Evolutionary conservation across 352 stramenopile species (phyloP), one percentile per base, ranked within the genome.

Genomic region (Globisporangium nodosum): DNA sequence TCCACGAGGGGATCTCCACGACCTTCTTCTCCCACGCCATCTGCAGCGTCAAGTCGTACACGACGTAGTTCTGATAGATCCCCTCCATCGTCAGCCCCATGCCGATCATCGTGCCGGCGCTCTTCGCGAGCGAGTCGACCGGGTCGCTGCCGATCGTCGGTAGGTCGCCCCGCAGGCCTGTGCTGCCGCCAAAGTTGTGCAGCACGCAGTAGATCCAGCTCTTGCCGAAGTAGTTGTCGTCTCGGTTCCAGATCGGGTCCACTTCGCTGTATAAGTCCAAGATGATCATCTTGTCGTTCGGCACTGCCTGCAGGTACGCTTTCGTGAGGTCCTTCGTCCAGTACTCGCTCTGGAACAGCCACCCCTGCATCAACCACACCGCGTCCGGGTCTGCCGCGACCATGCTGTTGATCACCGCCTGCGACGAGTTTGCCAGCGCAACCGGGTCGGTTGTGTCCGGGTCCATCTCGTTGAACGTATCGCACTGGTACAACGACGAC

Each of bases 401-500:
- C 81, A 94, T 92, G 49, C 79, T 89, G 50, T 84, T 63, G 48
- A 90, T 89, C 46, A 92, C 81, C 16, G 83, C 78, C 48, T 73
- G 73, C 20, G 83, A 87, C 6, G 83, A 78, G 9, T 69, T 69
- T 8, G 70, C 63, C 18, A 92, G 67, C 30, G 76, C 66, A 9
- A 48, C 35, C 2, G 63, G 69, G 43, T 90, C 78, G 0, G 71
- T 85, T 24, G 81, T 86, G 21, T 85, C 71, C 2, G 83, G 83
- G 49, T 88, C 76, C 81, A 92, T 90, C 55, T 92, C 83, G 55
- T 90, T 92, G 65, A 88, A 92, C 21, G 83, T 90, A 57, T 92
- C 83, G 30, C 74, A 85, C 68, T 92, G 82, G 50, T 92, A 92
- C 20, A 92, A 45, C 16, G 78, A 89, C 47, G 82, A 90, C 30